Base-by-base conservation (phyloP, 23 red algal species). In the Gracilaria gracilis region DNA sequence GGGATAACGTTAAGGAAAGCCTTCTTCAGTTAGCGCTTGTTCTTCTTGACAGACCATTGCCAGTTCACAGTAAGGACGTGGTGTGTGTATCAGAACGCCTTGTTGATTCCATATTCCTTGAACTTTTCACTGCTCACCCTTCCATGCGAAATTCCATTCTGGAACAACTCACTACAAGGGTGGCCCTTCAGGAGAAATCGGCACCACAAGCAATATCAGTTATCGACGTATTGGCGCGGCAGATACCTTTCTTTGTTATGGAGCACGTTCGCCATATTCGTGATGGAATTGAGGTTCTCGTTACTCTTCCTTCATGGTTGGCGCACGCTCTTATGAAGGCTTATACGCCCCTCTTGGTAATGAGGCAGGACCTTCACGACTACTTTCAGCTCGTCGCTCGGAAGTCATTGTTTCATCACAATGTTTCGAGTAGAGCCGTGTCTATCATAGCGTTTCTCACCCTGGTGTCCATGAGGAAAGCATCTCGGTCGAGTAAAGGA, bases 1-100 rank as follows among this genome's bases (percentile, higher is more conserved):
- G 87, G 87, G 87, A 90, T 53, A 36, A 90, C 42, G 72, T 90
- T 27, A 90, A 80, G 44, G 87, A 90, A 79, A 67, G 71, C 42
- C 35, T 90, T 27, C 67, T 90, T 32, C 38, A 90, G 14, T 73
- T 90, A 69, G 73, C 87, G 2, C 65, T 90, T 3, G 54, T 90
- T 37, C 57, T 90, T 49, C 71, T 90, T 25, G 87, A 90, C 74
- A 90, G 73, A 59, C 87, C 87, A 2, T 53, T 90, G 46, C 65
- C 57, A 51, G 29, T 62, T 7, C 35, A 33, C 28, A 54, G 50
- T 24, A 61, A 47, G 34, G 35, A 75, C 14, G 54, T 23, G 21
- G 4, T 57, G 6, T 73, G 39, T 16, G 33, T 27, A 14, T 81
- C 73, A 49, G 59, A 81, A 28, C 59, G 39, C 17, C 40, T 90